Base-by-base conservation (phyloP, 257 asterid genomes). In the Ballota nigra region DNA sequence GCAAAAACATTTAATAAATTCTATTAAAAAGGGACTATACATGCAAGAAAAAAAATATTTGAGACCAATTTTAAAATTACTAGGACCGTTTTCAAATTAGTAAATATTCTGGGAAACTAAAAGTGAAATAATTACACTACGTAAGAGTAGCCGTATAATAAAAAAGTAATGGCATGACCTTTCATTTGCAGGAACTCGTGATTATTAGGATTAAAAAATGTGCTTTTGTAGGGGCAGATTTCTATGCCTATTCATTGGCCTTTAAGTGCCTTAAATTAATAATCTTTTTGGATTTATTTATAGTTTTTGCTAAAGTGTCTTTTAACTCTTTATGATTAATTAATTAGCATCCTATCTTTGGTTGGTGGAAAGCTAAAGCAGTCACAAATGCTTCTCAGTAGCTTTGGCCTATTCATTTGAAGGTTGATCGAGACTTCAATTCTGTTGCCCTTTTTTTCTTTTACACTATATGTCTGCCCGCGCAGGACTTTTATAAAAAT, bases 201-300 rank as follows among this genome's bases (percentile, higher is more conserved):
- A 40, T 51, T 22, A 55, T 8, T 2, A 23, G 45, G 60, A 67
- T 64, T 22, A 43, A 60, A 47, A 52, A 71, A 71, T 31, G 43
- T 9, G 13, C 15, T 38, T 72, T 16, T 59, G 59, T 68, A 53
- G 60, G 60, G 29, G 60, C 33, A 55, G 33, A 9, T 40, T 24
- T 19, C 38, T 70, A 57, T 36, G 78, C 68, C 51, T 68, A 19
- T 56, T 63, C 68, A 22, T 1, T 53, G 70, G 34, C 38, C 55
- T 66, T 71, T 26, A 52, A 53, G 59, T 16, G 29, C 29, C 68
- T 23, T 19, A 29, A 22, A 55, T 8, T 63, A 47, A 18, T 66
- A 10, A 45, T 23, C 56, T 23, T 12, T 58, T 77, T 51, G 22
- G 33, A n/a, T 41, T 65, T 72, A 47, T 68, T 51, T 61, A 47